Base-by-base conservation (phyloP, 2,329 filamentous ascomycete species). In the Alternaria postmessia region DNA sequence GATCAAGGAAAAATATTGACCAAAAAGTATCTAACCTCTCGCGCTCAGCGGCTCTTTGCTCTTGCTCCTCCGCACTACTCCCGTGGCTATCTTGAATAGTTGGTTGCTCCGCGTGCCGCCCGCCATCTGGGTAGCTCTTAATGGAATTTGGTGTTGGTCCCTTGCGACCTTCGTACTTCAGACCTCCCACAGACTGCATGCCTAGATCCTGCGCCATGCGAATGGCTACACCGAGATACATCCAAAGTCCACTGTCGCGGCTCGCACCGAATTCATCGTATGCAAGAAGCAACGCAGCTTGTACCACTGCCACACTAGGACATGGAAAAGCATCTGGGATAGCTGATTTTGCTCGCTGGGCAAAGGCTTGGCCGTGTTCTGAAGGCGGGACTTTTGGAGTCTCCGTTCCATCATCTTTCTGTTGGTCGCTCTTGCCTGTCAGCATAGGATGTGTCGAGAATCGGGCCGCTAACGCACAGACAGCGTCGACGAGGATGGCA, bases 261-360 rank as follows among this genome's bases (percentile, higher is more conserved):
- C 92, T 92, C 11, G 91, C 91, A 1, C 93, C 93, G 68, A 97
- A 96, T 43, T 94, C 90, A 67, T 96, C 92, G 72, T 96, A 96
- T 0, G 92, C 93, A 79, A 97, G 87, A 28, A 97, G 81, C 11
- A 96, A 79, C 49, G 90, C 93, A 0, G 93, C 92, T 70, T 96
- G 93, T 0, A 95, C 91, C 9, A 92, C 92, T 24, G 91, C 90
- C 1, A 96, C 89, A 2, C 89, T 93, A 0, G 93, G 93, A 62
- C 91, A 95, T 0, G 91, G 87, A 64, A 96, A 93, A 0, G 90
- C 91, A 68, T 96, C 92, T 5, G 94, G 89, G 0, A 94, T 89
- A 4, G 91, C 90, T n/a, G 88, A 87, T 77, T 93, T 94, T 3
- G 93, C 93, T 60, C 93, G 86, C 67, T 93, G 90, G 1, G 92